Evolutionary conservation across 1,284 basidiomycete species (phyloP), one percentile per base, ranked within the genome.

Genomic region (Exsudoporus floridanus): DNA sequence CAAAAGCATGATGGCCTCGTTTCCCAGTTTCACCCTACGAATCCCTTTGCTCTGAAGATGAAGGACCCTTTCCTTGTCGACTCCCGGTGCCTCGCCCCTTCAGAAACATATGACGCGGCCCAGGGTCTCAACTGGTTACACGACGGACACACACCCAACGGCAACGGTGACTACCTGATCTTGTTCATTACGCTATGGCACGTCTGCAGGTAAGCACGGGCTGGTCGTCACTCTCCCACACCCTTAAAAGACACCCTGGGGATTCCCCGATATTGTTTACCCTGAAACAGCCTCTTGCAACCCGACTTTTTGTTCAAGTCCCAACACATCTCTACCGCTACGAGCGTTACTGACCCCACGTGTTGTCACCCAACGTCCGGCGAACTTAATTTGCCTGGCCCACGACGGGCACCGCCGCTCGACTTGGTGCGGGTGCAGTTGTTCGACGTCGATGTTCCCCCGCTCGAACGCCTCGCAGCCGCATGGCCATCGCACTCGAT

Each of bases 131-230:
- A 3, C 31, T 33, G 34, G 37, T 7, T 31, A 4, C 36, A 39
- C 21, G 31, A 77, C 45, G 88, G 88, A 14, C 74, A 80, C 60
- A 76, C 90, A 36, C 74, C 76, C 52, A 78, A 79, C 62, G 76
- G 81, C 51, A 78, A 79, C 62, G 77, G 81, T 38, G 86, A 90
- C 64, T 90, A 90, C 66, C 70, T 84, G 18, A 77, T 80, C 42
- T 90, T 83, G 71, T 76, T 90, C 36, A 83, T 87, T 74, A 34
- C n/a, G 30, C 77, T 92, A 9, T 90, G 85, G 81, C 80, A 88
- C 59, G 74, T 92, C 19, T 93, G 92, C 72, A 74, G 83, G 88
- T 92, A 61, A 73, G 85, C 78, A 37, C 28, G 28, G 28, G 28
- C 28, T 10, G 13, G 12, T 30, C 28, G 12, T 30, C 28, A 30